Percentiles rank a stretch among this genome's conserved stretches.
phyloP scores from a whole-genome alignment of 78 protist genomes.

The Chrysochromulina parva region DNA sequence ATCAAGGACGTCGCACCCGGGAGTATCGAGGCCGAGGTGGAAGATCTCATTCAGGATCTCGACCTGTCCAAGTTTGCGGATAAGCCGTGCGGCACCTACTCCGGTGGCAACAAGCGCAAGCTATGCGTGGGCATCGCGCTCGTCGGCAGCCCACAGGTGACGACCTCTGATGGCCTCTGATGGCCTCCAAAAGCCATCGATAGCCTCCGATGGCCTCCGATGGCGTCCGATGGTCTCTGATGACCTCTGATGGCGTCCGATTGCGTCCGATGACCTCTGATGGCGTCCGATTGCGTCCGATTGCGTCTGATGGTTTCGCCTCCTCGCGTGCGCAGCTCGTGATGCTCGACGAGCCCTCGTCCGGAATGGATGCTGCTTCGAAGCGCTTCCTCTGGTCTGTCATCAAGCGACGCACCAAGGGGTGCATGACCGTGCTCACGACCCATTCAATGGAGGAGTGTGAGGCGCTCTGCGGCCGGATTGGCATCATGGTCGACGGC shows the following conservation, averaged over 20 bases:
- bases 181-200: too few relatives aligned
- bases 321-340: not conserved
- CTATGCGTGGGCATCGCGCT: constrained; percentile 74
- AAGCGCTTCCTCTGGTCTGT: constrained; percentile 26
- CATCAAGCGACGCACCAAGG: constrained; percentile 14
- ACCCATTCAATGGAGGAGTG: constrained; percentile 76
- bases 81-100: constrained; percentile 29
- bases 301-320: constrained; percentile 15
- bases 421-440: constrained; percentile 71
- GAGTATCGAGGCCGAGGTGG: not conserved
- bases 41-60: not conserved
- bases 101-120: constrained; percentile 86
- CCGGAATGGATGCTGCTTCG: constrained; percentile 77
- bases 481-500: constrained; percentile 71
- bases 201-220: too few relatives aligned
- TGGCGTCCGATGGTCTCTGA: too few relatives aligned
- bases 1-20: constrained; percentile 54
- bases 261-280: too few relatives aligned
- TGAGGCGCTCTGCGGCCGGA: constrained; percentile 58
- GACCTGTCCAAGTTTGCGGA: constrained; percentile 23
- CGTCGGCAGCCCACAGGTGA: constrained; percentile 60
- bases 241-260: too few relatives aligned
- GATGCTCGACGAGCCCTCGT: constrained; percentile 76
- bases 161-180: too few relatives aligned
- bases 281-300: too few relatives aligned